Evolutionary conservation across 2,329 filamentous ascomycete species (phyloP).

Genomic region (Neofusicoccum umdonicola): DNA sequence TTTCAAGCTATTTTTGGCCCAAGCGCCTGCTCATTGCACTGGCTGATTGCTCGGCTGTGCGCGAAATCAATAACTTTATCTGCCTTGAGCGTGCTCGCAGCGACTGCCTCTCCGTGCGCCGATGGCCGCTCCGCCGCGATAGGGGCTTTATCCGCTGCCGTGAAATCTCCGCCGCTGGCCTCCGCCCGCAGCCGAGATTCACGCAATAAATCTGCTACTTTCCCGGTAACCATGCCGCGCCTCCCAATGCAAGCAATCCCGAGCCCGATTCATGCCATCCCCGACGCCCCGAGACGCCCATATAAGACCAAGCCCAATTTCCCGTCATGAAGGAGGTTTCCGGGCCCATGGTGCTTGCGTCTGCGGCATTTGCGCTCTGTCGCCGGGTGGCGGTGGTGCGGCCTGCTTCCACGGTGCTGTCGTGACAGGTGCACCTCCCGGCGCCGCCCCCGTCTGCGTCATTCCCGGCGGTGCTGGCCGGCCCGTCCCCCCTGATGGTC

Average conservation of each 20-base stretch:
- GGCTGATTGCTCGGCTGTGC: slow-evolving; percentile 11
- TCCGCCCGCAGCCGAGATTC: slow-evolving; percentile 9
- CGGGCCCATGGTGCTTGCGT: slow-evolving; percentile 18
- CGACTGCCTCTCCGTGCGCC: not conserved
- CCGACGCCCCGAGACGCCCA: slow-evolving; percentile 3
- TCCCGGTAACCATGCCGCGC: not conserved
- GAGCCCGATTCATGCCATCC: slow-evolving; percentile 7
- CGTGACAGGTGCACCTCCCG: not conserved
- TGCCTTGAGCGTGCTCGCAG: slow-evolving; percentile 5
- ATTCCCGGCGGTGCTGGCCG: slow-evolving; percentile 2
- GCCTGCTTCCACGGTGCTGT: slow-evolving; percentile 12
- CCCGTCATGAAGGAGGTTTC: slow-evolving; percentile 13
- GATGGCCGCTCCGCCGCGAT: slow-evolving; percentile 6
- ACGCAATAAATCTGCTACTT: slow-evolving; percentile 9
- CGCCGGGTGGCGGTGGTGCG: not conserved
- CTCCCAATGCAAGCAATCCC: slow-evolving; percentile 2
- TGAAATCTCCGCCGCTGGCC: not conserved
- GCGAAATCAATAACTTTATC: slow-evolving; percentile 15
- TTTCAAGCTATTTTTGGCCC: slow-evolving; percentile 18
- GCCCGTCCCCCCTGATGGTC: slow-evolving; percentile 2
- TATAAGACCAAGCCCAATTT: slow-evolving; percentile 3
- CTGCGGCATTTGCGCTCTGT: slow-evolving; percentile 6
- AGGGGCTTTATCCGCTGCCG: slow-evolving; percentile 10
- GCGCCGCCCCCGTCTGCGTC: slow-evolving; percentile 7
- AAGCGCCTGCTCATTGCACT: slow-evolving; percentile 15